phyloP scores from a whole-genome alignment of 176 grass and related monocot genomes.

The Chloris gayana region DNA sequence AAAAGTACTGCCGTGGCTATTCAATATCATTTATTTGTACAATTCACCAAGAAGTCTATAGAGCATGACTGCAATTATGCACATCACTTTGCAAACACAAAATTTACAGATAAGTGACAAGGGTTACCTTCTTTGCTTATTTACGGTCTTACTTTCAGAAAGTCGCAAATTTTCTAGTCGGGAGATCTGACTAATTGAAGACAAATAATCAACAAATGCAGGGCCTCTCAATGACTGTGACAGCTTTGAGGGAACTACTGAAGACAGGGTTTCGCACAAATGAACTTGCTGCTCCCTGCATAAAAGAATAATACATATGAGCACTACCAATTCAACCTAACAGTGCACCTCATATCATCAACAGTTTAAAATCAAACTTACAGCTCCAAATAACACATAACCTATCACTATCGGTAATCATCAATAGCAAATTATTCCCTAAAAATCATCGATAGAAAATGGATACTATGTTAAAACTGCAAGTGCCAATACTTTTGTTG shows the following conservation, averaged over 20 bases:
- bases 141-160: constrained; percentile 47
- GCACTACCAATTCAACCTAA: constrained; percentile 1
- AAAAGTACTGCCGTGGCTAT: background rate
- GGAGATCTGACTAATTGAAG: constrained; percentile 74
- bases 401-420: background rate
- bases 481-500: background rate
- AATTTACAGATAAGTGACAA: constrained; percentile 2
- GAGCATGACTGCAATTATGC: background rate
- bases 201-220: constrained; percentile 84
- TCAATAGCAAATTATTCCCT: background rate
- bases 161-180: constrained; percentile 67
- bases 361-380: constrained; percentile 19
- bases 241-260: constrained; percentile 67
- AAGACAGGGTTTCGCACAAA: constrained; percentile 58
- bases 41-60: background rate
- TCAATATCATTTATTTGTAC: background rate
- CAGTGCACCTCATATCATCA: background rate
- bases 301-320: constrained; percentile 18
- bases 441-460: constrained; percentile 5
- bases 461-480: background rate
- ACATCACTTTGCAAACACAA: background rate
- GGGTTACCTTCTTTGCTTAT: constrained; percentile 60
- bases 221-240: constrained; percentile 65
- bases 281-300: constrained; percentile 58
- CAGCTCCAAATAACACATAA: background rate